Conservation (phyloP, 2,329 filamentous ascomycete species). For the Colletotrichum coccodes region DNA sequence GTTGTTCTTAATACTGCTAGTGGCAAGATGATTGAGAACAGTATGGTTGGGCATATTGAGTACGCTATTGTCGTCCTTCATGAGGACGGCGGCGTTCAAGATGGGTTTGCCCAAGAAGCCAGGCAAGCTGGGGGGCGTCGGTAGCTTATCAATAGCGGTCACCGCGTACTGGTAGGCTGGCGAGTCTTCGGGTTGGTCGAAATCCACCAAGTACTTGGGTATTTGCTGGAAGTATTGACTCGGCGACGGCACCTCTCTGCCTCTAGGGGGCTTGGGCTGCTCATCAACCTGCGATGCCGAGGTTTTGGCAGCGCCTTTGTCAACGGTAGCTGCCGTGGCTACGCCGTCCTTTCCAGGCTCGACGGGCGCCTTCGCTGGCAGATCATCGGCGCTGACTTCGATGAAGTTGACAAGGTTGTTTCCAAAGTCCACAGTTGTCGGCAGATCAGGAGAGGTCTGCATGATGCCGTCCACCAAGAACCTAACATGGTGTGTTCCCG, state of each 20-base stretch:
- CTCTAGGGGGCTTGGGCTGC: slow-evolving; percentile 56
- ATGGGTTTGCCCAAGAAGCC: slow-evolving; percentile 95
- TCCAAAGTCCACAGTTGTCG: slow-evolving; percentile 96
- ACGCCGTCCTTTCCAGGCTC: slow-evolving; percentile 42
- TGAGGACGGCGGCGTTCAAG: slow-evolving; percentile 86
- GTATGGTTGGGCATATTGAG: slow-evolving; percentile 97
- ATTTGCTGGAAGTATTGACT: slow-evolving; percentile 78
- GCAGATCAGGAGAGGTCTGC: slow-evolving; percentile 86
- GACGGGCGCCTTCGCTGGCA: slow-evolving; percentile 50
- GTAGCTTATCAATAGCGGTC: slow-evolving; percentile 80
- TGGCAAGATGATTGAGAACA: slow-evolving; percentile 94
- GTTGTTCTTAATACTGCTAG: slow-evolving; percentile 97
- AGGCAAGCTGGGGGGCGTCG: slow-evolving; percentile 85
- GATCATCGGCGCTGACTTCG: slow-evolving; percentile 85
- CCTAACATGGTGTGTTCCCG: slow-evolving; percentile 95
- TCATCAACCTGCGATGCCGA: slow-evolving; percentile 51
- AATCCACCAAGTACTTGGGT: slow-evolving; percentile 86
- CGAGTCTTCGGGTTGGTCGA: slow-evolving; percentile 86
- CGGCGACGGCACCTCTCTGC: slow-evolving; percentile 64
- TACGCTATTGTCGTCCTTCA: slow-evolving; percentile 98
- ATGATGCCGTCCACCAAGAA: slow-evolving; percentile 96
- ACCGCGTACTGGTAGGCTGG: slow-evolving; percentile 79
- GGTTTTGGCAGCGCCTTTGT: slow-evolving; percentile 41
- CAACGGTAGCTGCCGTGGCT: slow-evolving; percentile 42
- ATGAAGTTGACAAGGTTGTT: slow-evolving; percentile 99